Percentiles rank a stretch among this genome's conserved stretches.
phyloP scores from a whole-genome alignment of 192 early-diverging fungal species.

The Globomyces pollinis-pini region DNA sequence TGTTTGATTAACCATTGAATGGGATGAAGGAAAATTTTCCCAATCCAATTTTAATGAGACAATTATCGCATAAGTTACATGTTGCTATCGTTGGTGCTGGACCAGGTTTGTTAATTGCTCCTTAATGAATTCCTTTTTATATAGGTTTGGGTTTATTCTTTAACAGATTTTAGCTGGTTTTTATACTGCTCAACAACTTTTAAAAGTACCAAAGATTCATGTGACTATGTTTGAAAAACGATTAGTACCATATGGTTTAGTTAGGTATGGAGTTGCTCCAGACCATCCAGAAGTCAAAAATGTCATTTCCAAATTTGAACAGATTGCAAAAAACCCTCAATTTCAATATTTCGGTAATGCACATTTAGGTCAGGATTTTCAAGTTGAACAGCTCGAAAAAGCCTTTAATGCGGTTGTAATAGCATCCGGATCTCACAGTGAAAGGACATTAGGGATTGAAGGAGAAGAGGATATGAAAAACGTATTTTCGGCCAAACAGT shows the following conservation, averaged over 20 bases:
- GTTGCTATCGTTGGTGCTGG: conserved; percentile 25
- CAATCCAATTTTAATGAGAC: too few relatives aligned
- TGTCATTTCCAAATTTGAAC: conserved; percentile 78
- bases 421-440: conserved; percentile 76
- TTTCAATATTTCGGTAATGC: conserved; percentile 82
- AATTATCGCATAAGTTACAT: background rate
- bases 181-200: conserved; percentile 75
- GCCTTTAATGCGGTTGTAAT: conserved; percentile 61
- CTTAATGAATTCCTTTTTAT: background rate
- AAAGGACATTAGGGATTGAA: conserved; percentile 59
- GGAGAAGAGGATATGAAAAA: conserved; percentile 60
- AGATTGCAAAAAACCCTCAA: conserved; percentile 57
- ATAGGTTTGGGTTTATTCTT: background rate
- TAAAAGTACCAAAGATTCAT: conserved; percentile 34
- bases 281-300: conserved; percentile 98
- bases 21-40: background rate
- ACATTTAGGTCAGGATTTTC: conserved; percentile 42
- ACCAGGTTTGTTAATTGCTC: too few relatives aligned
- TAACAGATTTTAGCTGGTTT: conserved; percentile 66
- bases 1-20: background rate
- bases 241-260: conserved; percentile 82
- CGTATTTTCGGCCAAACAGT: conserved; percentile 67
- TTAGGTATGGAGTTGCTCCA: conserved; percentile 90
- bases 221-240: conserved; percentile 83
- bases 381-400: conserved; percentile 21